Conservation (phyloP, 1,139 yeast genomes). For the Nematodospora anomalae region DNA sequence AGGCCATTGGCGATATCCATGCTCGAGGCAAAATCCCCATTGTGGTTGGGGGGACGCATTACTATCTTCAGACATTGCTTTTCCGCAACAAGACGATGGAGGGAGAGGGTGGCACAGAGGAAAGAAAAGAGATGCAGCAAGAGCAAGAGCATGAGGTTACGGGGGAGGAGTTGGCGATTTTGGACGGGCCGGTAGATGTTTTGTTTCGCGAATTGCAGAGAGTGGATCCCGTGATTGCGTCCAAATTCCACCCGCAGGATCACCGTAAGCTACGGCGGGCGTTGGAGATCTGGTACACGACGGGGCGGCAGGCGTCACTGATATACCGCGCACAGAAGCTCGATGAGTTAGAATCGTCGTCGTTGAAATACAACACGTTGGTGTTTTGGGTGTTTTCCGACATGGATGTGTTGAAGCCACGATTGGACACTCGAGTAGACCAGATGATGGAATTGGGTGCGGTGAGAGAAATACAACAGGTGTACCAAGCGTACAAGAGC, state of each 20-base stretch:
- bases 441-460: slow-evolving; percentile 75
- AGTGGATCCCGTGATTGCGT: slow-evolving; percentile 71
- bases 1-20: slow-evolving; percentile 64
- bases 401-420: slow-evolving; percentile 51
- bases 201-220: slow-evolving; percentile 49
- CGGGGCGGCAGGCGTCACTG: slow-evolving; percentile 70
- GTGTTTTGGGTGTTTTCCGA: slow-evolving; percentile 85
- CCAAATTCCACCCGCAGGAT: slow-evolving; percentile 91
- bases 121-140: slow-evolving; percentile 3
- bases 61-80: slow-evolving; percentile 76
- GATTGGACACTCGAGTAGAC: slow-evolving; percentile 82
- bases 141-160: slow-evolving; percentile 29
- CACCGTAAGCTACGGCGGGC: slow-evolving; percentile 75
- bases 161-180: slow-evolving; percentile 41
- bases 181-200: slow-evolving; percentile 56
- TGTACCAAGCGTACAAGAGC: slow-evolving; percentile 46
- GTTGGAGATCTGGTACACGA: slow-evolving; percentile 70
- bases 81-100: slow-evolving; percentile 61
- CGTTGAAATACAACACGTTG: slow-evolving; percentile 64
- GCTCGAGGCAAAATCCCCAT: slow-evolving; percentile 75
- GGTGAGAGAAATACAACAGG: slow-evolving; percentile 60
- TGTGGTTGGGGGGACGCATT: slow-evolving; percentile 94
- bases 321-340: slow-evolving; percentile 62
- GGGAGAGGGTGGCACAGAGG: slow-evolving; percentile 12
- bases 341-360: slow-evolving; percentile 43